These are phyloP conservation scores for Cyberlindnera meyerae DNA, from an alignment of 805 yeast genomes.

Conservation along the genomic window DNA sequence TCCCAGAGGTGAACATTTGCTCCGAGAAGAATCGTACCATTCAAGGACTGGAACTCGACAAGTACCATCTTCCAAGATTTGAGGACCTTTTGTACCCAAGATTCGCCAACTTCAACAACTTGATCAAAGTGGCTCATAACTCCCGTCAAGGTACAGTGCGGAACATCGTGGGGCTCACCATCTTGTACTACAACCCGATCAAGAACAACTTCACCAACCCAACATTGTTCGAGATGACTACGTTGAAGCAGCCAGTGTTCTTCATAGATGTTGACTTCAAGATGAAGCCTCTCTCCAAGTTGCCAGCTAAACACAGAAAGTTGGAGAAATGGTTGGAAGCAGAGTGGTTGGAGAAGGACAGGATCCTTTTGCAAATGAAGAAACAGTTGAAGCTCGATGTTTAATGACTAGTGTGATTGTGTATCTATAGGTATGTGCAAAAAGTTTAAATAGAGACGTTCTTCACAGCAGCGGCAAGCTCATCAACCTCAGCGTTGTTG, in stretches of 20 bases:
- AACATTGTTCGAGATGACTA: slow-evolving; percentile 33
- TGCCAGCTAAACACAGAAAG: slow-evolving; percentile 49
- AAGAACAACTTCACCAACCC: slow-evolving; percentile 30
- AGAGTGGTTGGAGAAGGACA: slow-evolving; percentile 70
- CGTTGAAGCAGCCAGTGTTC: slow-evolving; percentile 28
- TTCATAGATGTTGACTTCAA: slow-evolving; percentile 25
- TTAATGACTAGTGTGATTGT: slow-evolving; percentile 1
- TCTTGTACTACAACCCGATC: slow-evolving; percentile 34
- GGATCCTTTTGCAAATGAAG: slow-evolving; percentile 36
- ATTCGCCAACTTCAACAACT: slow-evolving; percentile 51
- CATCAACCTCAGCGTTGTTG: slow-evolving; percentile 45
- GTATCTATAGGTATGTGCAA: background rate
- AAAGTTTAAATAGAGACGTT: slow-evolving; percentile 40
- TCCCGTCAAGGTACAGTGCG: slow-evolving; percentile 6
- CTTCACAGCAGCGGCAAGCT: slow-evolving; percentile 55
- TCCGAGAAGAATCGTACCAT: slow-evolving; percentile 39
- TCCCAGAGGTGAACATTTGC: slow-evolving; percentile 82
- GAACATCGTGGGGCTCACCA: slow-evolving; percentile 30
- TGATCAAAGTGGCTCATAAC: slow-evolving; percentile 27
- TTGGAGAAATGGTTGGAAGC: slow-evolving; percentile 74
- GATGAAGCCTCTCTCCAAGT: slow-evolving; percentile 34
- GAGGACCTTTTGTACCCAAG: slow-evolving; percentile 73
- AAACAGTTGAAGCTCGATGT: slow-evolving; percentile 25
- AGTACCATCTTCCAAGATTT: slow-evolving; percentile 56
- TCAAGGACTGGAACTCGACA: slow-evolving; percentile 52